These are phyloP conservation scores for Porpolomopsis calyptriformis DNA, from an alignment of 768 basidiomycete genomes.

Conservation along the genomic window DNA sequence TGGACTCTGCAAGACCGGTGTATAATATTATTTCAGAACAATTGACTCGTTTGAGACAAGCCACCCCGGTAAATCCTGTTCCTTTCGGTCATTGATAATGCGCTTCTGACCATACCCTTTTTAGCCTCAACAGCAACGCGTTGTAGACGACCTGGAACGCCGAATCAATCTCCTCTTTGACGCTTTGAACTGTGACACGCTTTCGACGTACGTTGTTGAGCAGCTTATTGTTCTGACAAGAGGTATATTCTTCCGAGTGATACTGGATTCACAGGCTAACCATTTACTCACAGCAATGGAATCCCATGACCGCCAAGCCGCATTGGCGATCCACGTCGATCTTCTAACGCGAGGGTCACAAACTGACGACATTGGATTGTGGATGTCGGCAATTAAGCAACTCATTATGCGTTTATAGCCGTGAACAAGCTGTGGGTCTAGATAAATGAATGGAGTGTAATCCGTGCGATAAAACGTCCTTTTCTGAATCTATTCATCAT, in stretches of 20 bases:
- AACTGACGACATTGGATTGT: constrained; percentile 73
- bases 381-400: constrained; percentile 89
- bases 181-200: constrained; percentile 79
- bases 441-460: too few relatives aligned
- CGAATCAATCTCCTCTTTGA: constrained; percentile 82
- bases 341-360: constrained; percentile 70
- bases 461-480: too few relatives aligned
- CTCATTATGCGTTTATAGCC: constrained; percentile 64
- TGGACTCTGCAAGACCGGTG: constrained; percentile 53
- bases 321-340: constrained; percentile 77
- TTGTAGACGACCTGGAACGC: constrained; percentile 80
- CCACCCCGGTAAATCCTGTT: constrained; percentile 52
- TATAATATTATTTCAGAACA: constrained; percentile 57
- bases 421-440: too few relatives aligned
- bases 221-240: constrained; percentile 59
- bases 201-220: constrained; percentile 61
- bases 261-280: constrained; percentile 4
- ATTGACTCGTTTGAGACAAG: constrained; percentile 58
- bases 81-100: not conserved
- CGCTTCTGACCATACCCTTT: constrained; percentile 5
- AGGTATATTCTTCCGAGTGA: constrained; percentile 38
- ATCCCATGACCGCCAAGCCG: constrained; percentile 62
- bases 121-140: constrained; percentile 72
- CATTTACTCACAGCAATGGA: constrained; percentile 54
- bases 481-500: too few relatives aligned